Percentiles rank a stretch among this genome's conserved stretches.
Evolutionary conservation across 768 basidiomycete genomes (phyloP).

Genomic region (Chalciporus piperatus): DNA sequence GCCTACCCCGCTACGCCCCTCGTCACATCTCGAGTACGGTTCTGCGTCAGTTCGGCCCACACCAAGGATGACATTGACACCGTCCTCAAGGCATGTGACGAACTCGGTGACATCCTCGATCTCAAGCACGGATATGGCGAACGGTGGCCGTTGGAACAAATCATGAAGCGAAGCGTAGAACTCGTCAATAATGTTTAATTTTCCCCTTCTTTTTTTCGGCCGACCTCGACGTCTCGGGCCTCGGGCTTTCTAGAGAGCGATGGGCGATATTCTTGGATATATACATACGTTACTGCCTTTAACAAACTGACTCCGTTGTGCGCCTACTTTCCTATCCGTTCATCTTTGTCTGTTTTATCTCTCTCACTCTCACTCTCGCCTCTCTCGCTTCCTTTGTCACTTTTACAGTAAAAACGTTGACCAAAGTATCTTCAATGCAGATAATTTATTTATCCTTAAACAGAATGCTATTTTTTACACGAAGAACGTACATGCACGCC

Average conservation of each 20-base stretch:
- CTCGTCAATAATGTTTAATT: conserved; percentile 47
- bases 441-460: conserved; percentile 28
- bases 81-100: conserved; percentile 83
- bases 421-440: conserved; percentile 20
- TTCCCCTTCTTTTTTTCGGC: not conserved
- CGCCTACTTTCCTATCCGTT: not conserved
- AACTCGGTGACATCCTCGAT: conserved; percentile 86
- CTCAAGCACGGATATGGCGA: conserved; percentile 76
- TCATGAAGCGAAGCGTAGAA: conserved; percentile 70
- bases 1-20: conserved; percentile 90
- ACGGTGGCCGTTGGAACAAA: conserved; percentile 77
- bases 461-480: conserved; percentile 8
- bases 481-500: conserved; percentile 7
- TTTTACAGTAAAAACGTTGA: not conserved
- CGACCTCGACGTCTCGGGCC: not conserved
- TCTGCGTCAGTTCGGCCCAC: conserved; percentile 93
- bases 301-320: conserved; percentile 7
- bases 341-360: no score
- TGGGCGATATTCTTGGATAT: conserved; percentile 14
- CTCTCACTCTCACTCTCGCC: no score
- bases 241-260: not conserved
- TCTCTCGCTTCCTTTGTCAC: not conserved
- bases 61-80: conserved; percentile 96
- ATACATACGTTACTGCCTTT: conserved; percentile 21
- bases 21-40: conserved; percentile 83